Conservation (phyloP, 257 asterid genomes). For the Capsicum pubescens region DNA sequence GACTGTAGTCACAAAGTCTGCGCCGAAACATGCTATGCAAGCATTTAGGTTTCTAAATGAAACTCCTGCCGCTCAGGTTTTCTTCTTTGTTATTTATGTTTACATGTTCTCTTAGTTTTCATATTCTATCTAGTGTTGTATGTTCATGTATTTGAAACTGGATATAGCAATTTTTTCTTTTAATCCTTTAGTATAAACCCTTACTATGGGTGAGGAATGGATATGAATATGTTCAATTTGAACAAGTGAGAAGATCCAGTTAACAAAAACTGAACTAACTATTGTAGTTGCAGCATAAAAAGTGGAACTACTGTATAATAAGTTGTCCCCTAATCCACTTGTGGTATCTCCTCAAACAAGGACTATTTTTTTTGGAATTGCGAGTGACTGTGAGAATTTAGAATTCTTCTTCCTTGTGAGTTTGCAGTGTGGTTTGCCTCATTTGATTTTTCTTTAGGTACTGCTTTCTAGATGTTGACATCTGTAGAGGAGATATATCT, state of each 20-base stretch:
- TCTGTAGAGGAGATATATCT: background rate
- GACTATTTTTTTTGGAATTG: background rate
- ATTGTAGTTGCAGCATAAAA: background rate
- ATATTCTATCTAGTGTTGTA: background rate
- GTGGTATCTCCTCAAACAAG: background rate
- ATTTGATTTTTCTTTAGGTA: background rate
- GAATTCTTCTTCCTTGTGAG: background rate
- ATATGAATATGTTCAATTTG: background rate
- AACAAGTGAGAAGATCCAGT: background rate
- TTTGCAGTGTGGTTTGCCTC: background rate
- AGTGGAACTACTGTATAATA: background rate
- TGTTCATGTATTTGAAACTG: background rate
- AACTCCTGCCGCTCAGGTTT: slow-evolving; percentile 62
- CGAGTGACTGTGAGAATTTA: background rate
- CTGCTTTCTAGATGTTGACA: background rate
- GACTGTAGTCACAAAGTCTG: slow-evolving; percentile 32
- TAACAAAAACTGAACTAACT: background rate
- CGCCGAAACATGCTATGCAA: slow-evolving; percentile 56
- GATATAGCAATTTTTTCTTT: background rate
- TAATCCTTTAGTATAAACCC: background rate
- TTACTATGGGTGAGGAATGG: background rate
- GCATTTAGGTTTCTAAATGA: slow-evolving; percentile 62
- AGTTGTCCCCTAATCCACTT: background rate
- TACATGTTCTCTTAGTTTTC: background rate
- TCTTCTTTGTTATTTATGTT: background rate